Conservation (phyloP, 441 rosid species). For the Erodium moschatum region DNA sequence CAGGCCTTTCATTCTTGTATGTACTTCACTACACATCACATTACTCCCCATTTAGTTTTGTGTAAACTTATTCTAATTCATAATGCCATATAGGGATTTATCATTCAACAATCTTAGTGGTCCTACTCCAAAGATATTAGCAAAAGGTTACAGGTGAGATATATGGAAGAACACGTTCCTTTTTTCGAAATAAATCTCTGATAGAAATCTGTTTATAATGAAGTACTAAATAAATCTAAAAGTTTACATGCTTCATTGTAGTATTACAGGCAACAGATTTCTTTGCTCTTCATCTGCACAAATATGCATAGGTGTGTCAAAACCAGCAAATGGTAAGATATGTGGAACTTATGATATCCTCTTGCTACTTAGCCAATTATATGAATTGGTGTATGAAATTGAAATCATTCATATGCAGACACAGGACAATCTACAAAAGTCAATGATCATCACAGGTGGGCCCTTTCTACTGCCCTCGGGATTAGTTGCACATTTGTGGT, state of each 20-base stretch:
- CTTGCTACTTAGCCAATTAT: not conserved
- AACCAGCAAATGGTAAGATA: constrained; percentile 49
- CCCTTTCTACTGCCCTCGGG: constrained; percentile 53
- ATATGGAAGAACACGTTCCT: not conserved
- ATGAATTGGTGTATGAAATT: constrained; percentile 6
- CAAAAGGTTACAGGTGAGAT: constrained; percentile 69
- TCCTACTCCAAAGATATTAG: constrained; percentile 74
- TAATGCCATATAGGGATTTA: constrained; percentile 50
- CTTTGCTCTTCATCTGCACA: constrained; percentile 51
- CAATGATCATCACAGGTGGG: constrained; percentile 42
- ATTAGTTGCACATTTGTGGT: constrained; percentile 58
- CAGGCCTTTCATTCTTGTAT: constrained; percentile 81
- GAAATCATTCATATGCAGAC: constrained; percentile 29
- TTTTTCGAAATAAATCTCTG: too few species aligned
- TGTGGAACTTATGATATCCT: not conserved
- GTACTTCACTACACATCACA: constrained; percentile 21
- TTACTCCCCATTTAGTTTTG: not conserved
- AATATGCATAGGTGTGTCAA: constrained; percentile 38
- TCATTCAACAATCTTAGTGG: constrained; percentile 88
- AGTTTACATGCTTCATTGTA: constrained; percentile 23
- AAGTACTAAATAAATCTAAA: constrained; percentile 2
- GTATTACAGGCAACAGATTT: constrained; percentile 58
- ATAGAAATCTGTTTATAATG: too few species aligned
- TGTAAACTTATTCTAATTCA: constrained; percentile 3
- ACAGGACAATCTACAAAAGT: constrained; percentile 30